These are phyloP conservation scores for Debaryomyces coudertii DNA, from an alignment of 1,139 yeast genomes.

Conservation along the genomic window DNA sequence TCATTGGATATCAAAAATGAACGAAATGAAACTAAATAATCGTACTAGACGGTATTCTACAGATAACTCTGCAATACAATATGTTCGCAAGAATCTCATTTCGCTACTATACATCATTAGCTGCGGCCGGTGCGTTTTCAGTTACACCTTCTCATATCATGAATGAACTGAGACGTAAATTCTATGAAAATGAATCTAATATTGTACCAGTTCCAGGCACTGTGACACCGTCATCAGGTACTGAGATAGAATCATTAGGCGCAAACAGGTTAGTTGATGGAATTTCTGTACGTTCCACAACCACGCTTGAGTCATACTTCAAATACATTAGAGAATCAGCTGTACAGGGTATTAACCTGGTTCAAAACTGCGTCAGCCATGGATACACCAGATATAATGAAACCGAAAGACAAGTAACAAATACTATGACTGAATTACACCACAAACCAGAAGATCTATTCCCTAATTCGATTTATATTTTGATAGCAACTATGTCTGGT, in stretches of 20 bases:
- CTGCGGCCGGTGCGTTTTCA: conserved; percentile 6
- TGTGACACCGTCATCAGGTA: conserved; percentile 52
- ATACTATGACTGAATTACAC: conserved; percentile 70
- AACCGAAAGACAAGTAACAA: conserved; percentile 67
- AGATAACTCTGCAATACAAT: neutral
- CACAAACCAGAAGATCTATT: conserved; percentile 71
- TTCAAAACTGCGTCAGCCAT: conserved; percentile 30
- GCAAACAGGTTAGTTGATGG: conserved; percentile 57
- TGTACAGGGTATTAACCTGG: conserved; percentile 18
- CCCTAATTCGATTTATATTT: conserved; percentile 73
- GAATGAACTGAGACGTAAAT: conserved; percentile 47
- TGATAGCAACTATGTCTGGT: conserved; percentile 80
- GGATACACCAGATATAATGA: conserved; percentile 55
- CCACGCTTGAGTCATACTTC: conserved; percentile 51
- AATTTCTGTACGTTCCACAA: conserved; percentile 57
- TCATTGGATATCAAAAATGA: conserved; percentile 4
- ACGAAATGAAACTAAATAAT: neutral
- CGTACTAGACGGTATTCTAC: neutral
- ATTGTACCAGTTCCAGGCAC: conserved; percentile 59
- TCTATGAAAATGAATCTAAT: conserved; percentile 62
- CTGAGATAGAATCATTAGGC: conserved; percentile 45
- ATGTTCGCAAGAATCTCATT: conserved; percentile 9
- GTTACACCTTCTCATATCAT: conserved; percentile 16
- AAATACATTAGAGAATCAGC: conserved; percentile 47
- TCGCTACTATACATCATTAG: conserved; percentile 7